Evolutionary conservation across 2,329 filamentous ascomycete genomes (phyloP).

Genomic region (Alternaria angustiovoidea): DNA sequence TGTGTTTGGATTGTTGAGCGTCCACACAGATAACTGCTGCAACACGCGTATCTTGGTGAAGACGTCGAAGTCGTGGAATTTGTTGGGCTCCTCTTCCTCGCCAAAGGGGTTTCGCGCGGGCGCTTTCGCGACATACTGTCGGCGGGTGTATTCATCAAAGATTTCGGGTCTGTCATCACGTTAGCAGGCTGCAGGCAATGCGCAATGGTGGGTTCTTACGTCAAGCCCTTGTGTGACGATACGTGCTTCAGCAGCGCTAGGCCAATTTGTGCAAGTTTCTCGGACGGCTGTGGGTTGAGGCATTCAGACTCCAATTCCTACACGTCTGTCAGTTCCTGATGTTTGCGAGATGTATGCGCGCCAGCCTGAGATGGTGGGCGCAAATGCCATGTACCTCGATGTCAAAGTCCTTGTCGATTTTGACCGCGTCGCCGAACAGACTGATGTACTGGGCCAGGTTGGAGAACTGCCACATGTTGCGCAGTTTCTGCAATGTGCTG

Average conservation of each 20-base stretch:
- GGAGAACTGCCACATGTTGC: slow-evolving; percentile 96
- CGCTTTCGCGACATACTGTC: slow-evolving; percentile 85
- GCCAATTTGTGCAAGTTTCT: slow-evolving; percentile 79
- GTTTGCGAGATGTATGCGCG: slow-evolving; percentile 14
- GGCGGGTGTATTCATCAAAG: slow-evolving; percentile 91
- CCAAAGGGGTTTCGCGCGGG: slow-evolving; percentile 86
- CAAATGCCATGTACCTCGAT: slow-evolving; percentile 73
- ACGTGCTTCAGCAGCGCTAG: slow-evolving; percentile 89
- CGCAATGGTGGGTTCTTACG: slow-evolving; percentile 65
- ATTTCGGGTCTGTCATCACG: slow-evolving; percentile 71
- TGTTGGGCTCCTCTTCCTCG: slow-evolving; percentile 72
- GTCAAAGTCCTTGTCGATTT: slow-evolving; percentile 87
- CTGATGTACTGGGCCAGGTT: slow-evolving; percentile 93
- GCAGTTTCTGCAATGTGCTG: slow-evolving; percentile 68
- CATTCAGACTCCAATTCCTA: slow-evolving; percentile 92
- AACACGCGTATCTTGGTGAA: slow-evolving; percentile 83
- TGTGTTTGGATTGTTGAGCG: slow-evolving; percentile 84
- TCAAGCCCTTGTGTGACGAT: slow-evolving; percentile 90
- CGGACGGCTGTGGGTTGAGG: slow-evolving; percentile 76
- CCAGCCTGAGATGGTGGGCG: slow-evolving; percentile 28
- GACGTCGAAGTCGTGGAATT: slow-evolving; percentile 82
- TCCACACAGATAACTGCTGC: slow-evolving; percentile 89
- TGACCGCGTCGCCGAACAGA: slow-evolving; percentile 87
- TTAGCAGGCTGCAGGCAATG: slow-evolving; percentile 20
- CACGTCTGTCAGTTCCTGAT: slow-evolving; percentile 37